A percentile compares a stretch with the other conserved stretches of the same genome.
phyloP scores from a whole-genome alignment of 2,329 filamentous ascomycete species.

The Penicillium sp. region DNA sequence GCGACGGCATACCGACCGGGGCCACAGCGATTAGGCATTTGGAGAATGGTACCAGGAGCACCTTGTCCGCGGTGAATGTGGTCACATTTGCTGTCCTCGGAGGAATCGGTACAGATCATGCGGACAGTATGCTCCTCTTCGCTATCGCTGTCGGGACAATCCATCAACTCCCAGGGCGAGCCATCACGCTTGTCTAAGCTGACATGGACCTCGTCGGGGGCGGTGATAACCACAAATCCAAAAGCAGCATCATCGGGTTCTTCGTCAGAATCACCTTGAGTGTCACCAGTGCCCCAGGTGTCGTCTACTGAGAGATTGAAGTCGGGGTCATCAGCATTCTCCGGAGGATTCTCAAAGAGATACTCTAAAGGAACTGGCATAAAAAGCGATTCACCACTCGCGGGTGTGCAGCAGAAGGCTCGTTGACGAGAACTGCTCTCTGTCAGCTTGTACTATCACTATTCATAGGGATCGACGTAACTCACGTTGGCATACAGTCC shows the following conservation, averaged over 20 bases:
- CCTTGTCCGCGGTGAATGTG: conserved; percentile 41
- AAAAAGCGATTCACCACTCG: conserved; percentile 3
- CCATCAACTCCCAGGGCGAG: conserved; percentile 47
- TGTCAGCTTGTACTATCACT: not conserved
- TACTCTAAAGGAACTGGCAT: conserved; percentile 11
- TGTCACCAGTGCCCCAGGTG: conserved; percentile 19
- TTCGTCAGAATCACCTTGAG: not conserved
- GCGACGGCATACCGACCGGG: conserved; percentile 45
- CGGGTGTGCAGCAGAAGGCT: conserved; percentile 11
- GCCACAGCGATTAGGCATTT: conserved; percentile 46
- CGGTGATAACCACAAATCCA: conserved; percentile 3
- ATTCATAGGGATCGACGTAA: too few species aligned
- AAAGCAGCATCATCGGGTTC: conserved; percentile 4
- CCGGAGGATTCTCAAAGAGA: conserved; percentile 33
- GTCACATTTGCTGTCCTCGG: conserved; percentile 39
- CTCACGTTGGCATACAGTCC: not conserved
- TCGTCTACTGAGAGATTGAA: conserved; percentile 33
- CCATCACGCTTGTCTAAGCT: conserved; percentile 46
- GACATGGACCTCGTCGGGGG: conserved; percentile 18
- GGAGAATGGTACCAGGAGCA: conserved; percentile 40
- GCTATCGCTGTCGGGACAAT: conserved; percentile 33
- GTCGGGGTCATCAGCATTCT: conserved; percentile 32
- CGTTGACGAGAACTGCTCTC: conserved; percentile 2
- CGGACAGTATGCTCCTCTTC: conserved; percentile 37
- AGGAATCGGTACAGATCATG: conserved; percentile 41